A percentile compares a stretch with the other conserved stretches of the same genome.
These are phyloP conservation scores for Ceratocystis alfenasii DNA, from an alignment of 2,329 filamentous ascomycete genomes.

Conservation along the genomic window DNA sequence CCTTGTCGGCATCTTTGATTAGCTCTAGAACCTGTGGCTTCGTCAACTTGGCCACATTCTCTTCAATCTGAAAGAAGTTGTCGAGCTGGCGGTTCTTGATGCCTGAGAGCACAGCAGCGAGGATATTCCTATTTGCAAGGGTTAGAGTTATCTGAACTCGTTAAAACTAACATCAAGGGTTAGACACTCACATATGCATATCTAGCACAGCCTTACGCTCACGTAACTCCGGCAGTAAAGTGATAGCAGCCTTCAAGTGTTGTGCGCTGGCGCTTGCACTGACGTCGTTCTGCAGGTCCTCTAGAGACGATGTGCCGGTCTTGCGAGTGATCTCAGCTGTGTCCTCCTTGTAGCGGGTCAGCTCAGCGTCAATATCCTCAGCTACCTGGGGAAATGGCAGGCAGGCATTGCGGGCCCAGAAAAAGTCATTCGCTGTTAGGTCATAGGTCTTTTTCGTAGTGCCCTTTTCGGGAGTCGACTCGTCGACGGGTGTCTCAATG, in stretches of 20 bases:
- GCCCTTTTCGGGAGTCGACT: slow-evolving; percentile 60
- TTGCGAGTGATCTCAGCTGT: slow-evolving; percentile 89
- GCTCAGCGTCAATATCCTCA: slow-evolving; percentile 86
- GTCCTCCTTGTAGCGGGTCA: slow-evolving; percentile 91
- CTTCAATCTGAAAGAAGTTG: slow-evolving; percentile 91
- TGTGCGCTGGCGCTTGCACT: slow-evolving; percentile 77
- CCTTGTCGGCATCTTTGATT: slow-evolving; percentile 69
- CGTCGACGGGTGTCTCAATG: slow-evolving; percentile 71
- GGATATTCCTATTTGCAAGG: slow-evolving; percentile 48
- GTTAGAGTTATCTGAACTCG: neutral
- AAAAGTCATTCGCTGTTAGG: slow-evolving; percentile 80
- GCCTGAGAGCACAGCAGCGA: slow-evolving; percentile 60
- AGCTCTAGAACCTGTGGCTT: slow-evolving; percentile 81
- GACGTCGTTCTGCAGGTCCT: slow-evolving; percentile 83
- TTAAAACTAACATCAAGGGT: too few species aligned
- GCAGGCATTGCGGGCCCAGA: slow-evolving; percentile 87
- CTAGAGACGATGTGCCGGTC: slow-evolving; percentile 81
- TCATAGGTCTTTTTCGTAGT: slow-evolving; percentile 84
- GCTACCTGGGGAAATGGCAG: slow-evolving; percentile 90
- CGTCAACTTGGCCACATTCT: slow-evolving; percentile 81
- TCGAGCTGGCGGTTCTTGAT: slow-evolving; percentile 94
- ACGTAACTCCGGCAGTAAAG: slow-evolving; percentile 76
- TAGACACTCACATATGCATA: slow-evolving; percentile 70
- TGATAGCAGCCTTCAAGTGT: slow-evolving; percentile 92
- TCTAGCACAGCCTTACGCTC: slow-evolving; percentile 88